Conservation (phyloP, 2,329 filamentous ascomycete species). For the Neonectria hederae region DNA sequence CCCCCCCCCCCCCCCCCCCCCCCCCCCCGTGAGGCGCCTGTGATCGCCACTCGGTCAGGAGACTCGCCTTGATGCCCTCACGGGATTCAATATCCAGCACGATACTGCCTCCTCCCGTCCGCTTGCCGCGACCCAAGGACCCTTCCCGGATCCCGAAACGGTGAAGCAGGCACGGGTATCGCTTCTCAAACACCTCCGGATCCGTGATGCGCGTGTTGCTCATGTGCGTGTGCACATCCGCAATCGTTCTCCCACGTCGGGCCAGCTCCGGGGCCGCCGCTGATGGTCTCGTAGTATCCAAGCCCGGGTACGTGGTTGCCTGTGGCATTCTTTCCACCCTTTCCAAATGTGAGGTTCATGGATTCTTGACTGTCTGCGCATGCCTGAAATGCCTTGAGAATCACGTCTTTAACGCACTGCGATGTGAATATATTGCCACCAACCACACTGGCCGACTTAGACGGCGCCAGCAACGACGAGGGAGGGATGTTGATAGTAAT, state of each 20-base stretch:
- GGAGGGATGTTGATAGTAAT: conserved; percentile 79
- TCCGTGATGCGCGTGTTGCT: conserved; percentile 88
- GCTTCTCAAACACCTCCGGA: conserved; percentile 79
- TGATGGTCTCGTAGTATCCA: conserved; percentile 88
- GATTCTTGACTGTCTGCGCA: conserved; percentile 81
- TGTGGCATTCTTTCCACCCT: conserved; percentile 74
- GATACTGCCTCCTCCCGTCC: conserved; percentile 78
- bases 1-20: no score
- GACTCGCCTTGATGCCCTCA: conserved; percentile 26
- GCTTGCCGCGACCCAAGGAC: conserved; percentile 66
- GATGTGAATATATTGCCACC: conserved; percentile 75
- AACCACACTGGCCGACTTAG: conserved; percentile 80
- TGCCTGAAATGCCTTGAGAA: conserved; percentile 75
- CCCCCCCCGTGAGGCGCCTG: conserved; percentile 73
- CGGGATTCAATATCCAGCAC: conserved; percentile 79
- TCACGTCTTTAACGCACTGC: conserved; percentile 53
- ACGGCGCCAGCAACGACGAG: conserved; percentile 77
- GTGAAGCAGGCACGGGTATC: conserved; percentile 74
- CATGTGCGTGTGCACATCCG: conserved; percentile 86
- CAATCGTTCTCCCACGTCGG: conserved; percentile 76
- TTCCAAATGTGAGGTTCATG: conserved; percentile 83
- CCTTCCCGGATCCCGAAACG: conserved; percentile 73
- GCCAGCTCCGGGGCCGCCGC: conserved; percentile 79
- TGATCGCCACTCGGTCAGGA: conserved; percentile 27
- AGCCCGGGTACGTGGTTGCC: conserved; percentile 65